Evolutionary conservation across 805 yeast species (phyloP), one percentile per base, ranked within the genome.

Genomic region (Ogataea trehalophila): DNA sequence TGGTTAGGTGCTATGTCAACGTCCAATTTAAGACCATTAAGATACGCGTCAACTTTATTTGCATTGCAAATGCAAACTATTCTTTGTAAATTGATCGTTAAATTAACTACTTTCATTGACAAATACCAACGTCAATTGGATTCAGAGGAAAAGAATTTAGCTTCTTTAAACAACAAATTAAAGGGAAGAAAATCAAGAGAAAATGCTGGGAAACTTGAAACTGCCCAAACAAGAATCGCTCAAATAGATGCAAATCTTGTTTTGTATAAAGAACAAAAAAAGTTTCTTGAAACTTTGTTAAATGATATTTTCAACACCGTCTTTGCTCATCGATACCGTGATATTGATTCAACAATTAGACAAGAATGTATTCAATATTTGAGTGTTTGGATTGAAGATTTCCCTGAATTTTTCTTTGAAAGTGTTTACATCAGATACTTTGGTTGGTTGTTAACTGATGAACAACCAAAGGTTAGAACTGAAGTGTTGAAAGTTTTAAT

Each of bases 381-480:
- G 43, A 81, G 88, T n/a, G 69, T 66, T 16, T 86, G 95, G 87
- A 85, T 87, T 67, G 72, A 75, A n/a, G 60, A 68, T 6, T 77
- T 76, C 51, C 95, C 96, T 0, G 90, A 85, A 48, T 68, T 73
- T 45, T 89, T 86, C 57, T 76, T 85, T 53, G 85, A 80, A 50
- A 81, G 84, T 13, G 70, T 82, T 1, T 87, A 81, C 58, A 71
- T 89, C 52, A 76, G 90, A 52, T 87, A 86, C 63, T 75, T 86
- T 58, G 96, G 96, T 5, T 86, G 95, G 95, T 70, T 87, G 33
- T 68, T 91, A 38, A 81, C 91, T n/a, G 97, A 90, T 59, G 70
- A 79, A 2, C 74, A 77, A 15, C 64, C 76, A 11, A 52, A 61
- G 3, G 95, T 87, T 1, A 74, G 95, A 54, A 61, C 72, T 8